These are phyloP conservation scores for Lepiota venenata DNA, from an alignment of 768 basidiomycete species.

Conservation along the genomic window DNA sequence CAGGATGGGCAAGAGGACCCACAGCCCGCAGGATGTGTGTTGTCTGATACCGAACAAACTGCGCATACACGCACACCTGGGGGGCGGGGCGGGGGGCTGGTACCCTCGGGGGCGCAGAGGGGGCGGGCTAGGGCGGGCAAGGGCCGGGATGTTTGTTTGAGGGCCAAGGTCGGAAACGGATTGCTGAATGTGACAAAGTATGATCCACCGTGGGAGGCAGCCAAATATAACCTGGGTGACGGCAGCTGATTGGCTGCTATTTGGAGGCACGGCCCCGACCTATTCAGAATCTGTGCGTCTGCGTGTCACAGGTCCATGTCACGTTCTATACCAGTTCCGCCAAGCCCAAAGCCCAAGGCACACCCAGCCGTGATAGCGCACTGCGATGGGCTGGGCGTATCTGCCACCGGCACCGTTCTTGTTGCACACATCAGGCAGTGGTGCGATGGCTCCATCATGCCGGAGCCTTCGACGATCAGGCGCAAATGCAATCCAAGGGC, in stretches of 20 bases:
- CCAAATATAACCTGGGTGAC: constrained; percentile 19
- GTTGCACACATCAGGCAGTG: neutral
- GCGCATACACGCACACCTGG: no score
- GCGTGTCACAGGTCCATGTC: constrained; percentile 16
- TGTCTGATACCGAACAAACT: neutral
- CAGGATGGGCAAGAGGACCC: neutral
- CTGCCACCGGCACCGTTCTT: neutral
- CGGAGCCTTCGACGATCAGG: neutral
- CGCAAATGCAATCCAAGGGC: neutral
- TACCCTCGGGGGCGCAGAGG: no score
- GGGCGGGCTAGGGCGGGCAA: no score
- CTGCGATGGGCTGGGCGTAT: neutral
- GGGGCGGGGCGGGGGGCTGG: no score
- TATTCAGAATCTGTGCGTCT: constrained; percentile 10
- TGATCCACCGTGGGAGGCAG: constrained; percentile 17
- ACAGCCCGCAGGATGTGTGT: constrained; percentile 3
- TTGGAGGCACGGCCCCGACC: constrained; percentile 22
- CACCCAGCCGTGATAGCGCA: constrained; percentile 9
- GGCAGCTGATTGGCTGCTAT: constrained; percentile 30
- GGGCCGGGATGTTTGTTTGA: neutral
- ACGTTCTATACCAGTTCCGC: constrained; percentile 14
- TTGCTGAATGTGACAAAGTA: constrained; percentile 8
- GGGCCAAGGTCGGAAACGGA: constrained; percentile 2
- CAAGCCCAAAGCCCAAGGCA: constrained; percentile 17
- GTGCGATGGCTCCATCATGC: neutral